Evolutionary conservation across 2,329 filamentous ascomycete genomes (phyloP), one percentile per base, ranked within the genome.

Genomic region (Phialophora tarda): DNA sequence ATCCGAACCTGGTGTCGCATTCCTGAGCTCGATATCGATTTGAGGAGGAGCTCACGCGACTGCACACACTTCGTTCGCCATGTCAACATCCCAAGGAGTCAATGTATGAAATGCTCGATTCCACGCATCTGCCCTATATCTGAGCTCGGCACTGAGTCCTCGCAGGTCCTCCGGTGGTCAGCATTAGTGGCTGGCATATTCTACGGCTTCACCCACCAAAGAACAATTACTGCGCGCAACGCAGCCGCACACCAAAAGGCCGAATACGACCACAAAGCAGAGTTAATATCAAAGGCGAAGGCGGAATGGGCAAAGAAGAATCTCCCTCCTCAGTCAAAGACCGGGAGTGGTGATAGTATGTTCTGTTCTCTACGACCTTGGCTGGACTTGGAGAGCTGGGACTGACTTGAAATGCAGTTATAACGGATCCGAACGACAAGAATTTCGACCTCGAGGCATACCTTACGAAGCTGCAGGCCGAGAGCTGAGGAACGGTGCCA

Each of bases 191-290:
- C 92, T 77, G 95, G 95, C 79, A 84, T 98, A 78, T 89, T 97
- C 83, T 99, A 99, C 85, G 95, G 95, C 80, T 88, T 97, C 84
- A 91, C 89, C 82, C 94, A 97, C 85, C 95, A 99, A 84, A 85
- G 90, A 77, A 86, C 88, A 70, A 90, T 99, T 80, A 89, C 83
- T 73, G 81, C 91, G 64, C 81, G 86, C 75, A 88, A 93, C 77
- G 91, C 89, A 82, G 82, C 86, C 69, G 84, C 88, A 73, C 87
- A 89, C 75, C 86, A 87, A 75, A 83, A 96, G 81, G 88, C 88
- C 78, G 92, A 97, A 80, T 98, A 94, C 80, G 86, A 93, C 78
- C 90, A 92, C 82, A 96, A 98, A 86, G 87, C 93, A 82, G 87
- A 89, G 74, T 85, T 98, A 85, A 98, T 99, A 84, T 84, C 91